Conservation (phyloP, 345 rosid genomes). For the Aquilaria sinensis region DNA sequence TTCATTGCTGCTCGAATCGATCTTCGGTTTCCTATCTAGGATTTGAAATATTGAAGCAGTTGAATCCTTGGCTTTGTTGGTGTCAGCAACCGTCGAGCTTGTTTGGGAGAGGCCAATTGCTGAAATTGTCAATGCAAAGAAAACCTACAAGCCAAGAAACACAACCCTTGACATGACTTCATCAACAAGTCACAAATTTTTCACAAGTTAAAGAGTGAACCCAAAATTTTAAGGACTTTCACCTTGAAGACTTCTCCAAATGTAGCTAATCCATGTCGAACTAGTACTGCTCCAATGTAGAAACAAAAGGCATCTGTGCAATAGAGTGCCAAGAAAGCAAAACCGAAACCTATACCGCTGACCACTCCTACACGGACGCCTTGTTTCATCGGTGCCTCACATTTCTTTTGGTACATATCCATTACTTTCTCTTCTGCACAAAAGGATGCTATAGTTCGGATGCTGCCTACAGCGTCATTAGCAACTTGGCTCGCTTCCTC, state of each 20-base stretch:
- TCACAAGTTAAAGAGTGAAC: not conserved
- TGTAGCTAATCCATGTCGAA: constrained; percentile 50
- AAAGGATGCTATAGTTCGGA: constrained; percentile 63
- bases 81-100: constrained; percentile 65
- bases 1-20: constrained; percentile 61
- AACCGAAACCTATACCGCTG: constrained; percentile 47
- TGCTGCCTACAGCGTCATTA: constrained; percentile 57
- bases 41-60: constrained; percentile 73
- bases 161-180: not conserved
- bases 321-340: constrained; percentile 40
- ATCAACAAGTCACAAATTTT: too few species aligned
- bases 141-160: constrained; percentile 12
- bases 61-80: constrained; percentile 66
- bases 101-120: constrained; percentile 84
- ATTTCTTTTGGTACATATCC: constrained; percentile 51
- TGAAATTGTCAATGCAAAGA: constrained; percentile 65
- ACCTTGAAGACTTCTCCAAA: constrained; percentile 75
- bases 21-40: constrained; percentile 60
- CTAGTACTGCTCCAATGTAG: constrained; percentile 47
- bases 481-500: constrained; percentile 77
- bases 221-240: not conserved
- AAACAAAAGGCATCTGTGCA: constrained; percentile 48
- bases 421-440: constrained; percentile 54
- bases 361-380: constrained; percentile 45
- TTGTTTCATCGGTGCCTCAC: constrained; percentile 36